These are phyloP conservation scores for Triangularia setosa DNA, from an alignment of 2,329 filamentous ascomycete species.

Conservation along the genomic window DNA sequence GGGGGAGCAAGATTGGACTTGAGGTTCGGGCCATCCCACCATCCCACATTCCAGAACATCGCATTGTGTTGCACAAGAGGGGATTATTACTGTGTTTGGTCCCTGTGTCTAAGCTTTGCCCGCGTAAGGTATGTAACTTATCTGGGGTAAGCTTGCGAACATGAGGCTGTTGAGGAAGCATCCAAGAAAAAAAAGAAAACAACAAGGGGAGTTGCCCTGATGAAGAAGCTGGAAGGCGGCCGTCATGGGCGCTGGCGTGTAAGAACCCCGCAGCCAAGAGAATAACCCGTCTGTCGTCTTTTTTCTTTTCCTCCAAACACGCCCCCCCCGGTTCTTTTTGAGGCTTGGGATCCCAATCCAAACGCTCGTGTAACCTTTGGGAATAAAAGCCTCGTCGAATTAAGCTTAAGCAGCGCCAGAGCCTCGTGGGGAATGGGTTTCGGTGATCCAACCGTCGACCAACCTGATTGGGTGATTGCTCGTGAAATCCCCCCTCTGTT, in stretches of 20 bases:
- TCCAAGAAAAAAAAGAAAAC: neutral
- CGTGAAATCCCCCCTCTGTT: too few species aligned
- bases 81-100: neutral
- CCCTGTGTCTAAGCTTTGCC: neutral
- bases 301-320: neutral
- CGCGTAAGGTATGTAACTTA: neutral
- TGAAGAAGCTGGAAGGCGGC: neutral
- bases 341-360: neutral
- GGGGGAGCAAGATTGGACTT: neutral
- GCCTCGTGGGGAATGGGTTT: neutral
- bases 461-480: too few species aligned
- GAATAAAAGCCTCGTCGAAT: constrained; percentile 24
- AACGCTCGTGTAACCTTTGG: constrained; percentile 6
- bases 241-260: neutral
- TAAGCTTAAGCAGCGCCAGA: constrained; percentile 32
- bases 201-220: neutral
- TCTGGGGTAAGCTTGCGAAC: neutral
- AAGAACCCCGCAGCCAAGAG: constrained; percentile 4
- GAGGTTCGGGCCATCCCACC: neutral
- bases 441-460: neutral
- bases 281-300: neutral
- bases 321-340: neutral
- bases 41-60: neutral
- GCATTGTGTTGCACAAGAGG: neutral
- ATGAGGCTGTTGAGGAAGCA: neutral